Evolutionary conservation across 208 protist species (phyloP).

Genomic region (Acanthamoeba sp.): DNA sequence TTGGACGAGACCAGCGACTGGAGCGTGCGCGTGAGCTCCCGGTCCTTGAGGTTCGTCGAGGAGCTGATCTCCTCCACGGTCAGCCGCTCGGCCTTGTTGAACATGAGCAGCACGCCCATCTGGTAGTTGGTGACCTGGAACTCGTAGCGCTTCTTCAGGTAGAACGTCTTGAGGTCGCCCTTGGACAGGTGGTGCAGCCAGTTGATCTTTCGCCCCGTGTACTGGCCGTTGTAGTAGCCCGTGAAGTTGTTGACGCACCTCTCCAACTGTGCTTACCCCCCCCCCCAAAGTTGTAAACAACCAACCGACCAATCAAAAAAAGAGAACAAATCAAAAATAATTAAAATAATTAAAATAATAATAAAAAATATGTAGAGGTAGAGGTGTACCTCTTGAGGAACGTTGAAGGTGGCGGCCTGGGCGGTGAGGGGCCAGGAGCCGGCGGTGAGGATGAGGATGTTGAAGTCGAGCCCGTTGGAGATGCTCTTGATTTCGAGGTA

Average conservation of each 20-base stretch:
- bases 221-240: conserved; percentile 78
- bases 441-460: conserved; percentile 83
- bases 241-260: conserved; percentile 48
- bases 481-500: conserved; percentile 67
- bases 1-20: conserved; percentile 82
- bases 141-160: conserved; percentile 77
- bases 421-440: conserved; percentile 87
- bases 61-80: conserved; percentile 80
- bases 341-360: no score
- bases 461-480: conserved; percentile 82
- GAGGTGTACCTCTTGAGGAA: conserved; percentile 80
- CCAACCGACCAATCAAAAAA: no score
- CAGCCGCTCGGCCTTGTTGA: conserved; percentile 79
- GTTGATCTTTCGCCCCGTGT: conserved; percentile 86
- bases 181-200: conserved; percentile 88
- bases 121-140: conserved; percentile 84
- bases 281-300: no score
- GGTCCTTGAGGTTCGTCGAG: background rate
- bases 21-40: background rate
- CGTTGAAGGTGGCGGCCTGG: conserved; percentile 83
- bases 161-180: conserved; percentile 86
- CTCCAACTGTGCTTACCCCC: conserved; percentile 43
- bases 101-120: conserved; percentile 84
- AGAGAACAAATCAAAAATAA: no score
- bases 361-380: no score